Evolutionary conservation across 495 filamentous ascomycete species (phyloP).

Genomic region (Cetradonia linearis): DNA sequence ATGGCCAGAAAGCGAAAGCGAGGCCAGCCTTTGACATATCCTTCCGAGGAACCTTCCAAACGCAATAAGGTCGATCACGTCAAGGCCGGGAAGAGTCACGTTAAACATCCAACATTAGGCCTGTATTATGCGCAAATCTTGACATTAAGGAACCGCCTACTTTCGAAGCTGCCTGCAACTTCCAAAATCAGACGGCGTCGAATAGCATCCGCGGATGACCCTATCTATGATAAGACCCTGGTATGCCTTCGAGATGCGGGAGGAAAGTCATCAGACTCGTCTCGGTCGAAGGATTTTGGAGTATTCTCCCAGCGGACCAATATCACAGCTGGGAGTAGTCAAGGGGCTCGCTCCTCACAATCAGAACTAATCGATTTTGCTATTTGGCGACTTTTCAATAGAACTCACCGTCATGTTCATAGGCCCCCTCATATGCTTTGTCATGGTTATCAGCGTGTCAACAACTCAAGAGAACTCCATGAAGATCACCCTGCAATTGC

Average conservation of each 20-base stretch:
- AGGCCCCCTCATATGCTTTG: constrained; percentile 65
- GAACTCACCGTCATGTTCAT: constrained; percentile 33
- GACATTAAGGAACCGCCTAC: constrained; percentile 63
- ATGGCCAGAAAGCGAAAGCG: constrained; percentile 20
- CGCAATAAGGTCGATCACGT: not conserved
- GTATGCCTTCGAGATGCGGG: constrained; percentile 43
- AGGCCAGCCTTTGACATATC: not conserved
- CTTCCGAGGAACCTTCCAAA: not conserved
- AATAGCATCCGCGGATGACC: constrained; percentile 35
- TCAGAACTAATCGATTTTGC: constrained; percentile 74
- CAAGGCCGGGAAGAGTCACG: not conserved
- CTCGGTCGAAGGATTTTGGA: constrained; percentile 47
- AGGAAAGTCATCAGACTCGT: constrained; percentile 30
- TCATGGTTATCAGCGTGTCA: constrained; percentile 56
- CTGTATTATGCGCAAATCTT: constrained; percentile 61
- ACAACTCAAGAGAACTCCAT: constrained; percentile 21
- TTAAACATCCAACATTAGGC: constrained; percentile 54
- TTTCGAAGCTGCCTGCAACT: constrained; percentile 40
- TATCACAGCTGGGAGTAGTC: constrained; percentile 13
- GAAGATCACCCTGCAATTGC: constrained; percentile 29
- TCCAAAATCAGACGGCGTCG: constrained; percentile 44
- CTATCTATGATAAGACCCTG: constrained; percentile 53
- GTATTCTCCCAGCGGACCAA: constrained; percentile 51
- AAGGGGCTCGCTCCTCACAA: constrained; percentile 9
- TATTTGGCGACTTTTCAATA: constrained; percentile 64